phyloP scores from a whole-genome alignment of 148 eudicot genomes.

The Rhododendron mucronatum region DNA sequence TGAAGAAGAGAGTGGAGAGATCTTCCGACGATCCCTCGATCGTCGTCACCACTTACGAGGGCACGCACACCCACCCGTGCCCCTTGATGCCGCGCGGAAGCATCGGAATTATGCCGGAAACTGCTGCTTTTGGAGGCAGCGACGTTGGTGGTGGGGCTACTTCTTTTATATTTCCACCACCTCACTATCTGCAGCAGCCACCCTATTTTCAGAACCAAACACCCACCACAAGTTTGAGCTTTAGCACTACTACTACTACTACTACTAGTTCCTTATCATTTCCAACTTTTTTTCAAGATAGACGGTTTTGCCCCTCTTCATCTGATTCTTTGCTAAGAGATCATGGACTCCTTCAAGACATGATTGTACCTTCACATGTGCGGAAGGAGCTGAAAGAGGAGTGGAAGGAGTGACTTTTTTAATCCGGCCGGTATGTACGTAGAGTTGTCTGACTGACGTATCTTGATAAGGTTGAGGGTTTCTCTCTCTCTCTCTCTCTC shows the following conservation, averaged over 20 bases:
- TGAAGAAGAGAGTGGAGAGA: constrained; percentile 84
- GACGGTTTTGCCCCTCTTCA: constrained; percentile 11
- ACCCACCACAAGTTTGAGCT: constrained; percentile 9
- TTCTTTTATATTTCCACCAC: constrained; percentile 12
- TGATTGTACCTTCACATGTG: constrained; percentile 43
- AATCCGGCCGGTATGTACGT: background rate
- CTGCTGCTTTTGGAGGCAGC: constrained; percentile 1
- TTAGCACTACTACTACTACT: constrained; percentile 8
- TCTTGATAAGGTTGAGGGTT: constrained; percentile 4
- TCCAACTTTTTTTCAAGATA: constrained; percentile 11
- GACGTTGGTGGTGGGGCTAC: constrained; percentile 1
- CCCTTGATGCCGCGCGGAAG: constrained; percentile 47
- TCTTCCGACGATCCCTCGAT: constrained; percentile 57
- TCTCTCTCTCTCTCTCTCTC: background rate
- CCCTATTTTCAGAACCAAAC: constrained; percentile 25
- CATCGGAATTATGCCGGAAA: constrained; percentile 35
- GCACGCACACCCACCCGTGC: constrained; percentile 71
- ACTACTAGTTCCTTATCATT: background rate
- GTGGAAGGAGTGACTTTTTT: constrained; percentile 11
- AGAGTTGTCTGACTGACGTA: constrained; percentile 10
- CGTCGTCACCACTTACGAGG: constrained; percentile 87
- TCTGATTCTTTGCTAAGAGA: constrained; percentile 31
- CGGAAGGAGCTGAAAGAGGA: constrained; percentile 34
- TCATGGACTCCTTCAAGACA: constrained; percentile 70
- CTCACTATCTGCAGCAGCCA: constrained; percentile 20